Evolutionary conservation across 768 basidiomycete species (phyloP), one percentile per base, ranked within the genome.

Genomic region (Suillus tomentosus): DNA sequence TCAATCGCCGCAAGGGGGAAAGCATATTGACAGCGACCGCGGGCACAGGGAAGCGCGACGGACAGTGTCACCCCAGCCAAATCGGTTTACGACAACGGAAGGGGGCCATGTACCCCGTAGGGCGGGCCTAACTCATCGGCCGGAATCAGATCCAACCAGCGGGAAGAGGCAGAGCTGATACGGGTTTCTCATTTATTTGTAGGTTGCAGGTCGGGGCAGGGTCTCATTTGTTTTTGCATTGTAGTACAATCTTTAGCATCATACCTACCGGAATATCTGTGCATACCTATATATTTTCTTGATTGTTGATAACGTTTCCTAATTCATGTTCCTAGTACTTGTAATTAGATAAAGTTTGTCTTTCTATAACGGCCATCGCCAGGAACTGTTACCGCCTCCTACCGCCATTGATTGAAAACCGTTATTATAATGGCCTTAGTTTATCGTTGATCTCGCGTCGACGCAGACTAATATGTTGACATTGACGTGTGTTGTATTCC

Each of bases 221-320:
- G 34, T 55, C 14, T 39, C 22, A 27, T 58, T 42, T 40, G 17
- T 39, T 24, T 39, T 39, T 15, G 37, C 56, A 58, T 58, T 36
- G 39, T 58, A 58, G 39, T 27, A 58, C 39, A 58, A 37, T 58
- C 39, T 54, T 34, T 40, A 58, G 56, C 56, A 58, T 58, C 24
- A 40, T 58, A 58, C 17, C 24, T 58, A 27, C 56, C 11, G 56
- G 39, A 58, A 27, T 15, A 40, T 58, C 24, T 58, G 56, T 58
- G 39, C 56, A 58, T 58, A 58, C 39, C 56, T 58, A 40, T 27
- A 40, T 27, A 40, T 19, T 58, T 58, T 40, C 39, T 57, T 57
- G 39, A 10, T 40, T 27, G 24, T 42, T 15, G 24, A 58, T 11
- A 58, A 40, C 14, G 22, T 24, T 24, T 57, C 9, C 22, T 17